Evolutionary conservation across 345 rosid species (phyloP).

Genomic region (Brassica incana): DNA sequence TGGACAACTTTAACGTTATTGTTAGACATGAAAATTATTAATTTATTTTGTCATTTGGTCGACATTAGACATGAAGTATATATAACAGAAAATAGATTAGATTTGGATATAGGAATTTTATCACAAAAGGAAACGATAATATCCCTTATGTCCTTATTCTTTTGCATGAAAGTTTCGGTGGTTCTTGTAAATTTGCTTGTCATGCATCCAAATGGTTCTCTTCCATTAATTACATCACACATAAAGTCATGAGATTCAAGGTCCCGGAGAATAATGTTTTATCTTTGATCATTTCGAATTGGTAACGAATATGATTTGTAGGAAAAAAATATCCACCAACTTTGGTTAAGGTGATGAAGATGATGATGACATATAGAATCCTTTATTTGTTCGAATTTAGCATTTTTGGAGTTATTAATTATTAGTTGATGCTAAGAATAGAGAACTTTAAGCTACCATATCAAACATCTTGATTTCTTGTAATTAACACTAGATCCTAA

Average conservation of each 20-base stretch:
- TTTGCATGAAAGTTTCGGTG: conserved; percentile 34
- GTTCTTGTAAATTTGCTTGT: conserved; percentile 38
- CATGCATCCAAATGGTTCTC: conserved; percentile 22
- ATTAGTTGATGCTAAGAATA: conserved; percentile 27
- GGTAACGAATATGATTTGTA: conserved; percentile 4
- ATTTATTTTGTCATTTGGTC: background rate
- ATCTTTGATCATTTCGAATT: conserved; percentile 22
- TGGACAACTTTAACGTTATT: background rate
- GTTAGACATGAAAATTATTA: background rate
- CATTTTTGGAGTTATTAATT: conserved; percentile 23
- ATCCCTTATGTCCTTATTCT: conserved; percentile 27
- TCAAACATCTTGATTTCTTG: conserved; percentile 17
- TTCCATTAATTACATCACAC: conserved; percentile 34
- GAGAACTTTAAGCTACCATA: background rate
- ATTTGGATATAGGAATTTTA: conserved; percentile 37
- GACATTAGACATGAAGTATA: conserved; percentile 9
- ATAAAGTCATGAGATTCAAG: conserved; percentile 39
- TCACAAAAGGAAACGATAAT: conserved; percentile 39
- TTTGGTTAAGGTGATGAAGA: conserved; percentile 24
- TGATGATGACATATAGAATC: conserved; percentile 25
- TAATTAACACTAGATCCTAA: background rate
- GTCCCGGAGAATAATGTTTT: conserved; percentile 24
- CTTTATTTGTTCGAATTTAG: conserved; percentile 11
- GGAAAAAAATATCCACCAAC: conserved; percentile 19
- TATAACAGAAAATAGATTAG: conserved; percentile 36